Percentiles rank a stretch among this genome's conserved stretches.
Evolutionary conservation across 768 basidiomycete genomes (phyloP).

Genomic region (Omphalotus guepiniiformis): DNA sequence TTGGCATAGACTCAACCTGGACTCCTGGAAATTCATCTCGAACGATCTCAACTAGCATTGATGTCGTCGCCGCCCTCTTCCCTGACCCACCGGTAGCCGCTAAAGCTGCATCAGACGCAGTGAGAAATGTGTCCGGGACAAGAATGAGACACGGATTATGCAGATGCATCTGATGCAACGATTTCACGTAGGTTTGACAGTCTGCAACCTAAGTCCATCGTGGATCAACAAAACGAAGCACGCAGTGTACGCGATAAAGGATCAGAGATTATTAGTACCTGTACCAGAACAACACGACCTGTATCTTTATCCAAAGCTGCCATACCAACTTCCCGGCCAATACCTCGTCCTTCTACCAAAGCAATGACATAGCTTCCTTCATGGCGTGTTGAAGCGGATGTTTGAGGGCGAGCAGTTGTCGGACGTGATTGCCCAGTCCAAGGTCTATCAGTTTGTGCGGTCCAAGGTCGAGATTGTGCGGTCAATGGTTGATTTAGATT

Average conservation of each 20-base stretch:
- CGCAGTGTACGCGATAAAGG: too few relatives aligned
- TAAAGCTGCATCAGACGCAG: constrained; percentile 46
- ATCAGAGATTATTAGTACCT: constrained; percentile 42
- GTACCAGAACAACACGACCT: constrained; percentile 70
- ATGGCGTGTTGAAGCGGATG: constrained; percentile 51
- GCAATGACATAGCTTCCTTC: constrained; percentile 66
- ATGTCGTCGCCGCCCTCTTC: constrained; percentile 44
- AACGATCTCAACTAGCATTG: constrained; percentile 68
- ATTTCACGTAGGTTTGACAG: constrained; percentile 85
- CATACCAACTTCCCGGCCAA: constrained; percentile 82
- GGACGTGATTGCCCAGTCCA: constrained; percentile 59
- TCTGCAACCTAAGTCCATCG: constrained; percentile 60
- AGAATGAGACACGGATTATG: constrained; percentile 69
- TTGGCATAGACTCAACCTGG: constrained; percentile 62
- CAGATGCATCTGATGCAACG: constrained; percentile 79
- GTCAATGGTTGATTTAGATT: constrained; percentile 45
- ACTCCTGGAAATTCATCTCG: constrained; percentile 69
- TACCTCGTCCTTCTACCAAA: constrained; percentile 71
- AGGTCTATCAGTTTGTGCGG: constrained; percentile 36
- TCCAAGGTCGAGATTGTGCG: constrained; percentile 45
- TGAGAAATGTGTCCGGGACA: constrained; percentile 79
- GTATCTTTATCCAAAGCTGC: constrained; percentile 82
- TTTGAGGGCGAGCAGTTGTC: constrained; percentile 59
- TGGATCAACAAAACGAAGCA: constrained; percentile 2
- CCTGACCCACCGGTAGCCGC: constrained; percentile 28